These are phyloP conservation scores for Vaccinium darrowii DNA, from an alignment of 148 eudicot genomes.

Conservation along the genomic window DNA sequence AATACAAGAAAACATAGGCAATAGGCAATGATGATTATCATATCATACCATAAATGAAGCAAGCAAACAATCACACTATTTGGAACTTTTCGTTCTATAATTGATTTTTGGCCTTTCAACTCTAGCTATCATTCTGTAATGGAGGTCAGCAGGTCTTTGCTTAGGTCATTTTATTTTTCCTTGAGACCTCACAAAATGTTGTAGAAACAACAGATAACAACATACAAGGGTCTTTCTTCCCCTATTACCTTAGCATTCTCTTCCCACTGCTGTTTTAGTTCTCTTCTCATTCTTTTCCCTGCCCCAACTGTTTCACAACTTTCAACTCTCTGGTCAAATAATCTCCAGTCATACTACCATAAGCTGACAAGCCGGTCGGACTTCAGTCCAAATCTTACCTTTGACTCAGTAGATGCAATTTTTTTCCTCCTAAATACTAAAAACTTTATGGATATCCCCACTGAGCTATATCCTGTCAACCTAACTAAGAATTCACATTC, in stretches of 20 bases:
- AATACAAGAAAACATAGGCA: neutral
- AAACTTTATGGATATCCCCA: neutral
- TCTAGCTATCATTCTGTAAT: too few relatives aligned
- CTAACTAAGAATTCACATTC: neutral
- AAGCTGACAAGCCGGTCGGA: neutral
- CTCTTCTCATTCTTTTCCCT: conserved; percentile 4
- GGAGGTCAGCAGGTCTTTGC: too few relatives aligned
- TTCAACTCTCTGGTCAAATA: neutral
- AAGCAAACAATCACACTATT: neutral
- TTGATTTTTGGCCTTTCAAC: neutral
- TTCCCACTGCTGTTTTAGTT: neutral
- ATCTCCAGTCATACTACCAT: neutral
- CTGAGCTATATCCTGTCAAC: neutral
- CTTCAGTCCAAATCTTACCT: neutral
- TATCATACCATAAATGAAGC: neutral
- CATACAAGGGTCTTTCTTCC: neutral
- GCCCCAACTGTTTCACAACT: neutral
- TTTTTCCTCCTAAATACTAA: neutral
- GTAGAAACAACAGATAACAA: too few relatives aligned
- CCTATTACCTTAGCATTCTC: neutral
- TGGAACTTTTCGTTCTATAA: neutral
- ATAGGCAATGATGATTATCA: neutral
- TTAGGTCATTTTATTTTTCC: too few relatives aligned
- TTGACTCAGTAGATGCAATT: neutral
- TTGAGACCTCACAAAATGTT: too few relatives aligned